Percentiles rank a stretch among this genome's conserved stretches.
Conservation (phyloP, 2,329 filamentous ascomycete genomes). For the Verticillium tricorpus region DNA sequence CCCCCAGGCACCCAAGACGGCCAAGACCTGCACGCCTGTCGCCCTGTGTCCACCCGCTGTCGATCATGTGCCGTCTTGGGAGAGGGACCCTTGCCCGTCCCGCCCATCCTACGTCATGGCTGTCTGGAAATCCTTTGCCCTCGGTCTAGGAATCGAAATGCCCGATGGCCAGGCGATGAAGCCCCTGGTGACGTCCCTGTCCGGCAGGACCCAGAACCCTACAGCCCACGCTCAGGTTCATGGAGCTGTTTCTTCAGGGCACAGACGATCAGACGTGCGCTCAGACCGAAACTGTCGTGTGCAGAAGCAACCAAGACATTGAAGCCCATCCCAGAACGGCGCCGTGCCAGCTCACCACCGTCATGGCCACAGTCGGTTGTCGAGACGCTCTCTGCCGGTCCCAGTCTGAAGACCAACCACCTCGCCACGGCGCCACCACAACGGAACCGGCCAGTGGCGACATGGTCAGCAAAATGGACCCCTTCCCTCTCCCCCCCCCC, state of each 20-base stretch:
- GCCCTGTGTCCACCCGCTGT: background rate
- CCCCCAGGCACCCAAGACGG: constrained; percentile 11
- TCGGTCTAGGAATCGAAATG: background rate
- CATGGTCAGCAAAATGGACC: background rate
- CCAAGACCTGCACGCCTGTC: constrained; percentile 7
- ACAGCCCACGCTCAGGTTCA: background rate
- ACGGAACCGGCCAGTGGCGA: background rate
- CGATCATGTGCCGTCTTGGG: background rate
- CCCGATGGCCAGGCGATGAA: background rate
- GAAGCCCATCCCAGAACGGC: background rate
- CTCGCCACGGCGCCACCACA: background rate
- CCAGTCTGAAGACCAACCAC: background rate
- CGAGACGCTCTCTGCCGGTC: background rate
- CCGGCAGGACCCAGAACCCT: background rate
- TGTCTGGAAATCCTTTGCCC: background rate
- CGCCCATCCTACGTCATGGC: background rate
- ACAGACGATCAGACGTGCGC: background rate
- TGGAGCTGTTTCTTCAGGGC: background rate
- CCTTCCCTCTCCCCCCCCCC: background rate
- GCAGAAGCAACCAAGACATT: background rate
- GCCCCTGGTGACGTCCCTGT: background rate
- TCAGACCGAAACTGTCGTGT: background rate
- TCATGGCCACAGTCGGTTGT: background rate
- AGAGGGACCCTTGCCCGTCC: background rate
- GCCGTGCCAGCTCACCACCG: background rate